These are phyloP conservation scores for Fusarium sp. DNA, from an alignment of 2,329 filamentous ascomycete species.

Conservation along the genomic window DNA sequence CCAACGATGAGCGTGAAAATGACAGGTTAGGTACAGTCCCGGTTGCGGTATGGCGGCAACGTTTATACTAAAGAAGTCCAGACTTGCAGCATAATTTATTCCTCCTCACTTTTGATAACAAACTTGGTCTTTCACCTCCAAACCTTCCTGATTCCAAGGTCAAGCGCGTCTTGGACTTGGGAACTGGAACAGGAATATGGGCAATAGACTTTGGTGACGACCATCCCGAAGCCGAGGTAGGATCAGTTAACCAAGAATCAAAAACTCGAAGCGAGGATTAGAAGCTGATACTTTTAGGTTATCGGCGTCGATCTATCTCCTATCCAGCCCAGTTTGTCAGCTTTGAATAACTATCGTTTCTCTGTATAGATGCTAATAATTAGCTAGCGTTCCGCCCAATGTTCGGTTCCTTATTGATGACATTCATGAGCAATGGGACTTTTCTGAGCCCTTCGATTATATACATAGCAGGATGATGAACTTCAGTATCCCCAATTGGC, in stretches of 20 bases:
- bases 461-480: slow-evolving; percentile 8
- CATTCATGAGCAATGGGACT: background rate
- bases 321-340: background rate
- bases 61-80: background rate
- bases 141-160: background rate
- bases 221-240: slow-evolving; percentile 2
- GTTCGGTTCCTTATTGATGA: slow-evolving; percentile 1
- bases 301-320: background rate
- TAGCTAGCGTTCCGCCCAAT: background rate
- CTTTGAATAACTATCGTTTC: rapidly evolving
- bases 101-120: background rate
- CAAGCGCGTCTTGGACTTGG: background rate
- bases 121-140: background rate
- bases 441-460: background rate
- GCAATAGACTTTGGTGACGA: slow-evolving; percentile 4
- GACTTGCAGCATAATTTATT: background rate
- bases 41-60: background rate
- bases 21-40: background rate
- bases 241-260: background rate
- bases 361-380: background rate
- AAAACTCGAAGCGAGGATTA: too few relatives aligned
- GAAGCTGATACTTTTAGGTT: background rate
- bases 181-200: background rate
- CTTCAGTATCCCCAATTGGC: background rate
- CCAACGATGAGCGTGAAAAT: background rate